These are phyloP conservation scores for Phytophthora foliorum DNA, from an alignment of 352 stramenopile genomes.

Conservation along the genomic window DNA sequence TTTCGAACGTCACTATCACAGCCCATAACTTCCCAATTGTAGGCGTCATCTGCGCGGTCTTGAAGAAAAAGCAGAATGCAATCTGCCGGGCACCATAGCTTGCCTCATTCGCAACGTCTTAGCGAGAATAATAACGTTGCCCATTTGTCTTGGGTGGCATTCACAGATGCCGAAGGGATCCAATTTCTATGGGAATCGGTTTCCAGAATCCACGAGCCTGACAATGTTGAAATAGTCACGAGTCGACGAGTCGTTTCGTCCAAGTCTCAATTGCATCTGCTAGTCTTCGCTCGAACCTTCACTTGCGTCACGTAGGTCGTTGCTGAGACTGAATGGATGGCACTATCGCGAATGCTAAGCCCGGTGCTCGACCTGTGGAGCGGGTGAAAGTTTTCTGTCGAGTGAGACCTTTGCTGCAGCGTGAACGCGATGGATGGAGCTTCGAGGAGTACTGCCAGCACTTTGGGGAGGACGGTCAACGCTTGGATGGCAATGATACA, in stretches of 20 bases:
- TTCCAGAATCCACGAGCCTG: slow-evolving; percentile 14
- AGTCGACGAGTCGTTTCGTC: slow-evolving; percentile 25
- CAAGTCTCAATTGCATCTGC: slow-evolving; percentile 1
- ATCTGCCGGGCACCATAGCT: too few relatives aligned
- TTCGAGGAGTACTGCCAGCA: slow-evolving; percentile 64
- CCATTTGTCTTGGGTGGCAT: background rate
- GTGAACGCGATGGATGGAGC: slow-evolving; percentile 70
- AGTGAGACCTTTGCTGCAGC: slow-evolving; percentile 63
- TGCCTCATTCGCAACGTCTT: too few relatives aligned
- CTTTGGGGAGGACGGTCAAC: slow-evolving; percentile 36
- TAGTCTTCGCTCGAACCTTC: background rate
- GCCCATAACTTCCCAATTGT: background rate
- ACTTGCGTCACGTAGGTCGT: background rate
- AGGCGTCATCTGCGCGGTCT: background rate
- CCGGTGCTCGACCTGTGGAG: slow-evolving; percentile 42
- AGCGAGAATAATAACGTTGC: background rate
- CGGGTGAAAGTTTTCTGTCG: slow-evolving; percentile 81
- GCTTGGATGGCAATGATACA: slow-evolving; percentile 20
- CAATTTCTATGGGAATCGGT: slow-evolving; percentile 5
- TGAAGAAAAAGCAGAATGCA: background rate
- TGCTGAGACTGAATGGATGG: slow-evolving; percentile 24
- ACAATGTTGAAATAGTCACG: slow-evolving; percentile 21
- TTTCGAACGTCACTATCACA: background rate
- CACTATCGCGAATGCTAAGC: slow-evolving; percentile 11
- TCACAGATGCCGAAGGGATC: background rate